These are phyloP conservation scores for Neurospora pannonica DNA, from an alignment of 495 filamentous ascomycete species.

Conservation along the genomic window DNA sequence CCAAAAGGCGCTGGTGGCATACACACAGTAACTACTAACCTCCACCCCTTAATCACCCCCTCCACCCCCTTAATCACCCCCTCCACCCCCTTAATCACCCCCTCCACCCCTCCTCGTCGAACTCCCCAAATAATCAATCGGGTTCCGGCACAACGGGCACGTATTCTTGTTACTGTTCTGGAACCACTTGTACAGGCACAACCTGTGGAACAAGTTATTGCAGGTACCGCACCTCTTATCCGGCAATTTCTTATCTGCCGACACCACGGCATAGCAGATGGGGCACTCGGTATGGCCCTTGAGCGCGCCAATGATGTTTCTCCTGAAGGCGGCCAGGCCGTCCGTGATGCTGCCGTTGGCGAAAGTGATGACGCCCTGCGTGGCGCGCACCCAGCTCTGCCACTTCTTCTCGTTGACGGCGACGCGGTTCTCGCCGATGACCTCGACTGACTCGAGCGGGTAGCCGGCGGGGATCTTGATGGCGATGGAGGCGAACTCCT, in stretches of 20 bases:
- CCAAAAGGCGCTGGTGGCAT: background rate
- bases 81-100: background rate
- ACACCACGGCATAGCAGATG: constrained; percentile 92
- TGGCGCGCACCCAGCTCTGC: constrained; percentile 71
- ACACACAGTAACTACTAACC: background rate
- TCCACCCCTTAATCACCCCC: background rate
- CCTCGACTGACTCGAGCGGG: constrained; percentile 68
- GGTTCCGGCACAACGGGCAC: constrained; percentile 83
- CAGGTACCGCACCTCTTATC: constrained; percentile 88
- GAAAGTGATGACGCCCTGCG: constrained; percentile 90
- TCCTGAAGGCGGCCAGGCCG: constrained; percentile 70
- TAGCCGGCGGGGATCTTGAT: constrained; percentile 72
- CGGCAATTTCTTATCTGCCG: constrained; percentile 75
- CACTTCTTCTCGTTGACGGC: constrained; percentile 84
- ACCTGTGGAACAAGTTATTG: constrained; percentile 85
- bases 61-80: constrained; percentile 4
- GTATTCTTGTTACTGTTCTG: constrained; percentile 80
- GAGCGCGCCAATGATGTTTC: constrained; percentile 74
- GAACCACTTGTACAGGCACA: constrained; percentile 93
- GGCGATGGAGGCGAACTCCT: constrained; percentile 66
- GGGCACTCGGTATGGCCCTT: constrained; percentile 94
- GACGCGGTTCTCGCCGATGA: constrained; percentile 69
- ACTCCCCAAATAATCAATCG: constrained; percentile 54
- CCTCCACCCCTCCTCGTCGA: constrained; percentile 12
- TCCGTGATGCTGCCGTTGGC: constrained; percentile 79